These are phyloP conservation scores for Trichoderma semiorbis DNA, from an alignment of 2,329 filamentous ascomycete species.

Conservation along the genomic window DNA sequence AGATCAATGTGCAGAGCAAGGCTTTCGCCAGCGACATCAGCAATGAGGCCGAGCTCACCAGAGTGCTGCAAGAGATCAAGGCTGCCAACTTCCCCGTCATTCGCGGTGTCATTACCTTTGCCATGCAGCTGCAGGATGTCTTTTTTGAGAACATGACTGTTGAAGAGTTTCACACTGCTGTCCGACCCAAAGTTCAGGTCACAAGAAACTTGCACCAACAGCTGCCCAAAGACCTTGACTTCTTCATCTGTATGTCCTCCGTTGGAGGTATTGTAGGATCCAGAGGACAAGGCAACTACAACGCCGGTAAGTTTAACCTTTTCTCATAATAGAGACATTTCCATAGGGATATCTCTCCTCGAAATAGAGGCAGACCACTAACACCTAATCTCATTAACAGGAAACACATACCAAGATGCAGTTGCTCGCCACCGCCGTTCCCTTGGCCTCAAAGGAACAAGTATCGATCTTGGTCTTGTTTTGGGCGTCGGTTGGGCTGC, in stretches of 20 bases:
- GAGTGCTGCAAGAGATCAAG: not conserved
- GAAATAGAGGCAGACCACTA: not conserved
- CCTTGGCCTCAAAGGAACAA: not conserved
- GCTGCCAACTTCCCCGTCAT: not conserved
- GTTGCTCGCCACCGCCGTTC: not conserved
- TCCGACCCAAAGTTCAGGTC: not conserved
- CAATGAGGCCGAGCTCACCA: not conserved
- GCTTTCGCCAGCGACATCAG: not conserved
- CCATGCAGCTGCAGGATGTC: not conserved
- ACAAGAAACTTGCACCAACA: not conserved
- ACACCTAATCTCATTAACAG: not conserved
- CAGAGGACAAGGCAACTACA: not conserved
- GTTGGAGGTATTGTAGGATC: not conserved
- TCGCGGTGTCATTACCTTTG: not conserved
- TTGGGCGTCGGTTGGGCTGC: not conserved
- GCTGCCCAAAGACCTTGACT: not conserved
- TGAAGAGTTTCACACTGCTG: not conserved
- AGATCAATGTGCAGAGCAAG: not conserved
- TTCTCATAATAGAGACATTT: not conserved
- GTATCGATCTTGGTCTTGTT: not conserved
- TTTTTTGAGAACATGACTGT: not conserved
- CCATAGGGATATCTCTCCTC: not conserved
- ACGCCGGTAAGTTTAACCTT: not conserved
- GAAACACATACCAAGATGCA: not conserved
- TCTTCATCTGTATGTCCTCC: not conserved